phyloP scores from a whole-genome alignment of 257 asterid genomes.

The Galeopsis tetrahit region DNA sequence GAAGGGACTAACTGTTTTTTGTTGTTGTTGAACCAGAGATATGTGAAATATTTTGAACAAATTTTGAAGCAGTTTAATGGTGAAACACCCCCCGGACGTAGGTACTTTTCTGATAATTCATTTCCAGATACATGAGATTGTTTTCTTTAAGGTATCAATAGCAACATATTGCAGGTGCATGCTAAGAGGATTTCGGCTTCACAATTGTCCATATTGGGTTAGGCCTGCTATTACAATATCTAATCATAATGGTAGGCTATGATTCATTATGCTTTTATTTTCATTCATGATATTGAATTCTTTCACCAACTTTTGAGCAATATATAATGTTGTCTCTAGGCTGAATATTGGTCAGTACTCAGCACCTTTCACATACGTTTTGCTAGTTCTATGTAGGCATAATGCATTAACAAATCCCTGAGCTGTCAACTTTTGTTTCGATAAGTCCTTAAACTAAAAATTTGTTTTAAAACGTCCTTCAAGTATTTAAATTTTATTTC shows the following conservation, averaged over 20 bases:
- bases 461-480: too few species aligned
- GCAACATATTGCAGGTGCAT: slow-evolving; percentile 70
- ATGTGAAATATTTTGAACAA: slow-evolving; percentile 86
- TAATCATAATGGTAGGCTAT: slow-evolving; percentile 74
- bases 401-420: too few species aligned
- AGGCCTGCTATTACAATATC: slow-evolving; percentile 95
- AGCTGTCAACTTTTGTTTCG: too few species aligned
- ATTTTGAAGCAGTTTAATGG: slow-evolving; percentile 69
- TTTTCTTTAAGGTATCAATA: slow-evolving; percentile 38
- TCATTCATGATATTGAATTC: slow-evolving; percentile 25
- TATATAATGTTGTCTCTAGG: not conserved
- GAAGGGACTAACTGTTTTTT: slow-evolving; percentile 32
- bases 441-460: too few species aligned
- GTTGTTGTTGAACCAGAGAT: slow-evolving; percentile 63
- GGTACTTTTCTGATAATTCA: slow-evolving; percentile 69
- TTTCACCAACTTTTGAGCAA: slow-evolving; percentile 17
- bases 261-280: slow-evolving; percentile 19
- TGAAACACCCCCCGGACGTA: slow-evolving; percentile 92
- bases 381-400: not conserved
- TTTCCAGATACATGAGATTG: slow-evolving; percentile 39
- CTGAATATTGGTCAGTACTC: slow-evolving; percentile 8
- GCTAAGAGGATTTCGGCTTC: slow-evolving; percentile 96
- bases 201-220: slow-evolving; percentile 91
- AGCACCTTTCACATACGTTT: slow-evolving; percentile 13
- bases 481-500: too few species aligned